phyloP scores from a whole-genome alignment of 495 filamentous ascomycete genomes.

The Aspergillus coremiiformis region DNA sequence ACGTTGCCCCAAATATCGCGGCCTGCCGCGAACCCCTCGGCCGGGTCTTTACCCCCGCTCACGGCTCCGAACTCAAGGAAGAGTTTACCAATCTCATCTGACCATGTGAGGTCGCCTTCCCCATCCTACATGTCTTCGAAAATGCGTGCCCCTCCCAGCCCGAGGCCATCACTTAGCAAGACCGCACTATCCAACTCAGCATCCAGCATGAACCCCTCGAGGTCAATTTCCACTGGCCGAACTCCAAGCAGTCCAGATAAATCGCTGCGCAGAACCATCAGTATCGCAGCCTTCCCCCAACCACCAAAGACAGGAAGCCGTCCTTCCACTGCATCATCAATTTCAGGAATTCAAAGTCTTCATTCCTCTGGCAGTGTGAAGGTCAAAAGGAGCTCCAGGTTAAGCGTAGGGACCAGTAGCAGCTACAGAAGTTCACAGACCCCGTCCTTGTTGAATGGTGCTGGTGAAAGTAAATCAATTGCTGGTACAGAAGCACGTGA shows the following conservation, averaged over 20 bases:
- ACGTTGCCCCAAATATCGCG: constrained; percentile 56
- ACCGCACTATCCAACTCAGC: constrained; percentile 42
- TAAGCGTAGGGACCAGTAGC: constrained; percentile 34
- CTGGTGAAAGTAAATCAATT: constrained; percentile 66
- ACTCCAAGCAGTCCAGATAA: constrained; percentile 45
- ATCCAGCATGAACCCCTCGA: constrained; percentile 29
- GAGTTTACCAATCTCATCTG: constrained; percentile 45
- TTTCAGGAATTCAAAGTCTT: constrained; percentile 22
- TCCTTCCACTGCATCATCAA: constrained; percentile 36
- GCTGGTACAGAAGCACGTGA: constrained; percentile 50
- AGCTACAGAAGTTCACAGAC: constrained; percentile 49
- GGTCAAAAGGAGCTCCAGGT: constrained; percentile 30
- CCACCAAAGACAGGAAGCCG: constrained; percentile 59
- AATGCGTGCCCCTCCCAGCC: constrained; percentile 58
- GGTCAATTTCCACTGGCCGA: constrained; percentile 33
- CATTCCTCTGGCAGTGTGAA: constrained; percentile 24
- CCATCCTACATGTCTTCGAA: constrained; percentile 43
- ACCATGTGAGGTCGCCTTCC: constrained; percentile 35
- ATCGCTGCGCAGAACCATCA: constrained; percentile 74
- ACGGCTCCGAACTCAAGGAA: constrained; percentile 65
- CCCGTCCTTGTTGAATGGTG: constrained; percentile 71
- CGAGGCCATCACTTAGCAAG: constrained; percentile 46
- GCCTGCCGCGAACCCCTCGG: constrained; percentile 55
- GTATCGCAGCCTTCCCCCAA: constrained; percentile 88
- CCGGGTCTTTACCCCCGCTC: constrained; percentile 59